Conservation (phyloP, 148 eudicot species). For the Fallopia convolvulus region DNA sequence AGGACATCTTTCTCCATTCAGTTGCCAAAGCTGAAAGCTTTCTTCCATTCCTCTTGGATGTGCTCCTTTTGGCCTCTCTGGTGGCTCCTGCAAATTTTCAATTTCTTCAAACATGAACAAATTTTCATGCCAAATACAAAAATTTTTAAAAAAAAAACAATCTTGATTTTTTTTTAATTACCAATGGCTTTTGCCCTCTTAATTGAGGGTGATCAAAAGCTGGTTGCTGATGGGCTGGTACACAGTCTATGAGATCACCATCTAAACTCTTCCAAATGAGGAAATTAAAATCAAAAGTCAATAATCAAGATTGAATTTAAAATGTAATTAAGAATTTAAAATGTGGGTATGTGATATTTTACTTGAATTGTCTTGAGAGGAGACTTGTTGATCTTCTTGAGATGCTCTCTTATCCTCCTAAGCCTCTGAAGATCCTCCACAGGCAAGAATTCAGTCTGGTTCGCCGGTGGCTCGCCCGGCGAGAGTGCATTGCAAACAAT, state of each 20-base stretch:
- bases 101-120: neutral
- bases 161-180: slow-evolving; percentile 10
- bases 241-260: slow-evolving; percentile 90
- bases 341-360: neutral
- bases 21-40: slow-evolving; percentile 63
- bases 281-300: neutral
- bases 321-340: too few relatives aligned
- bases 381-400: slow-evolving; percentile 75
- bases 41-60: slow-evolving; percentile 7
- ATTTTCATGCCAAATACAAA: neutral
- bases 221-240: slow-evolving; percentile 63
- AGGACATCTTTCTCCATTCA: slow-evolving; percentile 61
- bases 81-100: slow-evolving; percentile 19
- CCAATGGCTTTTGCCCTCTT: slow-evolving; percentile 73
- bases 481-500: neutral
- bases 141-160: too few relatives aligned
- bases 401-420: slow-evolving; percentile 47
- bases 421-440: slow-evolving; percentile 35
- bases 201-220: slow-evolving; percentile 85
- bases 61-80: slow-evolving; percentile 62
- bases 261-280: slow-evolving; percentile 55
- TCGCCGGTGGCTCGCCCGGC: neutral
- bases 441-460: slow-evolving; percentile 20
- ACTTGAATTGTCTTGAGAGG: slow-evolving; percentile 76
- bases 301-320: neutral